Evolutionary conservation across 2,329 filamentous ascomycete genomes (phyloP), one percentile per base, ranked within the genome.

Genomic region (Rachicladosporium sp.): DNA sequence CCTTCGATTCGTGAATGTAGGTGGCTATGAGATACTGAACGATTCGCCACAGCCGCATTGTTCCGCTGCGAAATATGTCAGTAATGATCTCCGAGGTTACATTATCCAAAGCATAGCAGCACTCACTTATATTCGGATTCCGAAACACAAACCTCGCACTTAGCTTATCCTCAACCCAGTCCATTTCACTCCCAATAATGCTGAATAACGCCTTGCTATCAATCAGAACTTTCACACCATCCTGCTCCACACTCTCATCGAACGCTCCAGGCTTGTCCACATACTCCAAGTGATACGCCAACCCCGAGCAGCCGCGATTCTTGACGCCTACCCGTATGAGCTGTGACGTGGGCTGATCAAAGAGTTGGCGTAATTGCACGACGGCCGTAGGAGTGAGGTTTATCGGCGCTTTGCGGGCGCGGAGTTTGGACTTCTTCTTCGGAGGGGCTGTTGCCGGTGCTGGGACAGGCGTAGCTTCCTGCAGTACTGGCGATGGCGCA

Each of bases 161-260:
- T 48, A 98, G 67, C 67, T 93, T 94, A 54, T 96, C 91, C 64
- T 96, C 88, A 8, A 89, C 73, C 88, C 89, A 98, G 58, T 98
- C 91, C 91, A 98, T 98, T 66, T 96, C 89, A 57, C 83, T 94
- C 4, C 91, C 91, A 53, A 98, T 95, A 38, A 98, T 96, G 62
- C 89, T 96, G 60, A 98, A 88, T 36, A 98, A 67, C 32, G 91
- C 91, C 68, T 95, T 96, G 70, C 85, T 93, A 62, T 98, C 91
- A 42, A 98, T 91, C 59, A 96, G 62, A 29, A 98, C 89, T 64
- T 84, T 89, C 42, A 98, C 89, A 0, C 89, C 91, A 54, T 96
- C 91, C 60, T 98, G 91, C 58, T 93, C 88, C 1, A 98, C 86
- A 37, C 80, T 72, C 62, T 98, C 91, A 54, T 98, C 91, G 53